Evolutionary conservation across 129 eudicot genomes (phyloP).

Genomic region (Flaveria trinervia): DNA sequence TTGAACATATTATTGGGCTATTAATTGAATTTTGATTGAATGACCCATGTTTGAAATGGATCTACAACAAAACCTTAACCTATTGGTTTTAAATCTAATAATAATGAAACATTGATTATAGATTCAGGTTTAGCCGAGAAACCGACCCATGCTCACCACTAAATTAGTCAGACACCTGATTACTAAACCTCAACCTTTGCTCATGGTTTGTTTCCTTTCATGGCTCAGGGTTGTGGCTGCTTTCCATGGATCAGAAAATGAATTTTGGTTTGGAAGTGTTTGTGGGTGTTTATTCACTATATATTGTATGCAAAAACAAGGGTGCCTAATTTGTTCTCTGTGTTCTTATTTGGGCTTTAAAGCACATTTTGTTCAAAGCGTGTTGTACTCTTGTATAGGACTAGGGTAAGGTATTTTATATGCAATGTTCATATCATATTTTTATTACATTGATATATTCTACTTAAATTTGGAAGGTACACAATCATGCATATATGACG

Average conservation of each 20-base stretch:
- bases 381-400: not conserved
- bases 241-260: constrained; percentile 67
- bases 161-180: not conserved
- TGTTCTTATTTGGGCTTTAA: not conserved
- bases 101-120: no score
- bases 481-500: no score
- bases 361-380: not conserved
- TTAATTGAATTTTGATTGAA: no score
- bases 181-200: not conserved
- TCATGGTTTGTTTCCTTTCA: constrained; percentile 14
- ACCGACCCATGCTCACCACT: no score
- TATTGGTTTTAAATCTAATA: no score
- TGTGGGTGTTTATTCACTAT: not conserved
- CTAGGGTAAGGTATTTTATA: not conserved
- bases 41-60: no score
- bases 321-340: not conserved
- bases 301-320: not conserved
- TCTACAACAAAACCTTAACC: no score
- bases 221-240: constrained; percentile 57
- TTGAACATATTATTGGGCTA: no score
- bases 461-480: not conserved
- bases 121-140: no score
- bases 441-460: not conserved
- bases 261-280: constrained; percentile 23
- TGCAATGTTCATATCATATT: not conserved